Conservation (phyloP, 2,329 filamentous ascomycete species). For the Aspergillus calidoustus region DNA sequence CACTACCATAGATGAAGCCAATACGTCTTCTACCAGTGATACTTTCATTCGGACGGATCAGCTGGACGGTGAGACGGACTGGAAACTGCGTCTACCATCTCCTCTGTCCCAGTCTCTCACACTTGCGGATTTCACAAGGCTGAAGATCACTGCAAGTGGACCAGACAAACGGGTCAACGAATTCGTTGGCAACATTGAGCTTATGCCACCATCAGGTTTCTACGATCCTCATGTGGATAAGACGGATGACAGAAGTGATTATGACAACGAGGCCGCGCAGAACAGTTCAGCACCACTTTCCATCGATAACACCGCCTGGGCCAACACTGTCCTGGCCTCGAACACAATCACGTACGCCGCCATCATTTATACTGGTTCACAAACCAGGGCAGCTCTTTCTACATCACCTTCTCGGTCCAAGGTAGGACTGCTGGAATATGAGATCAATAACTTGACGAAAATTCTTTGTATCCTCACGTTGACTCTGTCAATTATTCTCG, state of each 20-base stretch:
- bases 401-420: conserved; percentile 92
- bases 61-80: conserved; percentile 96
- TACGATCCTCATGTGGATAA: conserved; percentile 52
- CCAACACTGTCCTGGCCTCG: conserved; percentile 94
- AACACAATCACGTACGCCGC: conserved; percentile 86
- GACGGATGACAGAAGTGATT: conserved; percentile 25
- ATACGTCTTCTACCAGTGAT: conserved; percentile 65
- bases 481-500: conserved; percentile 81
- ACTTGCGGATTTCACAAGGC: conserved; percentile 68
- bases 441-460: conserved; percentile 97
- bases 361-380: conserved; percentile 90
- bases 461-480: conserved; percentile 91
- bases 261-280: conserved; percentile 26
- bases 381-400: conserved; percentile 91
- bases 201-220: conserved; percentile 60
- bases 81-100: conserved; percentile 91
- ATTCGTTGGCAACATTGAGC: conserved; percentile 85
- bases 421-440: conserved; percentile 88
- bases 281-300: conserved; percentile 72
- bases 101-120: conserved; percentile 80
- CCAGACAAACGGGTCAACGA: conserved; percentile 95
- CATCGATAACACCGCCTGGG: conserved; percentile 98
- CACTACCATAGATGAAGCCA: conserved; percentile 30
- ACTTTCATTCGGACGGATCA: conserved; percentile 98
- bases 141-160: conserved; percentile 79